Base-by-base conservation (phyloP, 352 stramenopile species). In the Pythium phragmiticola region DNA sequence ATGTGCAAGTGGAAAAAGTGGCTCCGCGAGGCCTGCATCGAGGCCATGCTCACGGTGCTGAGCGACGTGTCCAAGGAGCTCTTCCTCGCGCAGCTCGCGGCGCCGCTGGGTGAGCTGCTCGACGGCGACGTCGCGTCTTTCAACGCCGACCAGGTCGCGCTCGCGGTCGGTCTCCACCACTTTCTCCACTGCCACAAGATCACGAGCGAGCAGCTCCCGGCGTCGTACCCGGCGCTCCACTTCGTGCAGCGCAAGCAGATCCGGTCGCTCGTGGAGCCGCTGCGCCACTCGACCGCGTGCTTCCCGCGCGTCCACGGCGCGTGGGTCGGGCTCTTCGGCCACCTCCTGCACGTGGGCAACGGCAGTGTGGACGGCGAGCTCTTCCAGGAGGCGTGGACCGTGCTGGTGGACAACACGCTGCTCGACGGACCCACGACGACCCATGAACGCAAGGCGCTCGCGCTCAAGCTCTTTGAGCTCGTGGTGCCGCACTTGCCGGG, bases 381-480 rank as follows among this genome's bases (percentile, higher is more conserved):
- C 26, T 82, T 94, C 54, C 78, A 92, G 61, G 82, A 94, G 64
- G 66, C 75, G 7, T 95, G 87, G 87, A 87, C 58, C 28, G 84
- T 91, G 65, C 70, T 95, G 33, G 84, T 95, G 5, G 87, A 95
- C 50, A 90, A 91, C 65, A 75, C 78, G 60, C 72, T 95, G 39
- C 63, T 95, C 12, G 23, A 69, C 34, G 59, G 51, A 21, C 57
- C 53, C 46, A 78, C 63, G 7, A 68, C 82, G 41, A 94, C 84
- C 19, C 87, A 95, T 71, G 87, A 93, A 50, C 84, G 87, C 39
- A 82, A 87, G 52, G 84, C 80, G 0, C 66, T 91, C 41, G 87
- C 84, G 47, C 68, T 95, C 56, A 95, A 95, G 72, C 63, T 95
- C 48, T 92, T 95, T 63, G 84, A 94, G 72, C 66, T 90, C 0